A percentile compares a stretch with the other conserved stretches of the same genome.
phyloP scores from a whole-genome alignment of 768 basidiomycete genomes.

The Boletus sensibilis region DNA sequence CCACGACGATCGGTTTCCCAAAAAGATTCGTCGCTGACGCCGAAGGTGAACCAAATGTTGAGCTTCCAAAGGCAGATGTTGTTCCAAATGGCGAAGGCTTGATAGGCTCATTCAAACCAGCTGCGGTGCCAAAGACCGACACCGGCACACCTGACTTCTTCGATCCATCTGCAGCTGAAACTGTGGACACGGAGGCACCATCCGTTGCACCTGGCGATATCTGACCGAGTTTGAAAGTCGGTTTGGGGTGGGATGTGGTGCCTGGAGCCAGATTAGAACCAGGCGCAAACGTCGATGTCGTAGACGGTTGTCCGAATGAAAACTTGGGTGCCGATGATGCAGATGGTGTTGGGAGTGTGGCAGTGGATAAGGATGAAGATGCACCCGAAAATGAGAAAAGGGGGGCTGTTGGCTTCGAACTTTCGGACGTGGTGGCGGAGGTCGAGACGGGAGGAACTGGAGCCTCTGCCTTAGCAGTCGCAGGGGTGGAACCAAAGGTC shows the following conservation, averaged over 20 bases:
- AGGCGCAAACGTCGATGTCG: conserved; percentile 3
- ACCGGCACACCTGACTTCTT: conserved; percentile 29
- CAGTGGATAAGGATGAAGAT: conserved; percentile 7
- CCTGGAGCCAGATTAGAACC: conserved; percentile 2
- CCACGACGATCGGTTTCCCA: conserved; percentile 14
- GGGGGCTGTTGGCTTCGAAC: conserved; percentile 14
- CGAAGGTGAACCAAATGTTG: conserved; percentile 15
- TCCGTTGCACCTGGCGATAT: conserved; percentile 25
- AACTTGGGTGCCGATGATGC: conserved; percentile 22
- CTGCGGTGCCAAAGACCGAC: conserved; percentile 9
- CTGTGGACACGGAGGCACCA: conserved; percentile 11
- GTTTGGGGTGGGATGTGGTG: conserved; percentile 22
- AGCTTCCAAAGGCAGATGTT: conserved; percentile 23
- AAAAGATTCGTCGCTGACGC: conserved; percentile 10
- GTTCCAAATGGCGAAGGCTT: conserved; percentile 25
- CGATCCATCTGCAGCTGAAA: conserved; percentile 19
- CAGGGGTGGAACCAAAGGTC: conserved; percentile 10
- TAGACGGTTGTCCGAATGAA: conserved; percentile 24
- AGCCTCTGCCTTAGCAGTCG: conserved; percentile 7
- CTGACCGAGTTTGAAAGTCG: conserved; percentile 21
- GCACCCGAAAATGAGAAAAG: conserved; percentile 23
- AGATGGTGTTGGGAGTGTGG: conserved; percentile 5
- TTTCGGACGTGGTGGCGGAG: background rate
- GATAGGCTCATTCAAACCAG: conserved; percentile 21
- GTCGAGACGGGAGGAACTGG: background rate